Conservation (phyloP, 2,329 filamentous ascomycete species). For the Aspergillus brasiliensis region DNA sequence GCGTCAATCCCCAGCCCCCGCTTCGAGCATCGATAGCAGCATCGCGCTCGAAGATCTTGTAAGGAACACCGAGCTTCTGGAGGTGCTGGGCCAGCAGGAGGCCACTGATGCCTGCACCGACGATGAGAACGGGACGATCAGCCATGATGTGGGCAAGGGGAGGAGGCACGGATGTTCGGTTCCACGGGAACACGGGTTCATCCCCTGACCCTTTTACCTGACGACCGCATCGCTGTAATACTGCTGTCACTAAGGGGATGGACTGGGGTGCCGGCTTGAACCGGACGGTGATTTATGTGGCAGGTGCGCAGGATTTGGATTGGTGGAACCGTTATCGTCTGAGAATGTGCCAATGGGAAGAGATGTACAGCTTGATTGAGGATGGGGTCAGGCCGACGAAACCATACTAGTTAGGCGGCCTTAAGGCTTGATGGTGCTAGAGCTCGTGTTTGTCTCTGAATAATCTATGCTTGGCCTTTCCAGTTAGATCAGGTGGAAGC, state of each 20-base stretch:
- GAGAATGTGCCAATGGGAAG: not conserved
- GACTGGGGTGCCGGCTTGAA: not conserved
- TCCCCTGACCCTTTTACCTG: not conserved
- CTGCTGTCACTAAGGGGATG: no score
- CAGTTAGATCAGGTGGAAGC: not conserved
- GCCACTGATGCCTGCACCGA: slow-evolving; percentile 48
- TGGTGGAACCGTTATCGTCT: not conserved
- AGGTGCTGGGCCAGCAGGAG: slow-evolving; percentile 47
- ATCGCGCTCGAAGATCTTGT: slow-evolving; percentile 46
- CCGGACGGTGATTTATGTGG: not conserved
- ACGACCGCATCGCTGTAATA: not conserved
- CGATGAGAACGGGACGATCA: slow-evolving; percentile 43
- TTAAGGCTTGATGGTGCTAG: no score
- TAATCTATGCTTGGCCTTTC: not conserved
- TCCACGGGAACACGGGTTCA: not conserved
- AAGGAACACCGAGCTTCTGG: slow-evolving; percentile 35
- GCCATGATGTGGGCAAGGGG: slow-evolving; percentile 19
- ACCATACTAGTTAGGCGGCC: not conserved
- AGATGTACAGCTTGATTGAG: not conserved
- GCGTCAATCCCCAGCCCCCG: slow-evolving; percentile 64
- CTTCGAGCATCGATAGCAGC: slow-evolving; percentile 50
- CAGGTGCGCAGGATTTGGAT: not conserved
- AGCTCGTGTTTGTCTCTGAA: not conserved
- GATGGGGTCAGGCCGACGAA: not conserved
- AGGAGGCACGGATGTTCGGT: not conserved